Base-by-base conservation (phyloP, 768 basidiomycete species). In the Suillus paluster region DNA sequence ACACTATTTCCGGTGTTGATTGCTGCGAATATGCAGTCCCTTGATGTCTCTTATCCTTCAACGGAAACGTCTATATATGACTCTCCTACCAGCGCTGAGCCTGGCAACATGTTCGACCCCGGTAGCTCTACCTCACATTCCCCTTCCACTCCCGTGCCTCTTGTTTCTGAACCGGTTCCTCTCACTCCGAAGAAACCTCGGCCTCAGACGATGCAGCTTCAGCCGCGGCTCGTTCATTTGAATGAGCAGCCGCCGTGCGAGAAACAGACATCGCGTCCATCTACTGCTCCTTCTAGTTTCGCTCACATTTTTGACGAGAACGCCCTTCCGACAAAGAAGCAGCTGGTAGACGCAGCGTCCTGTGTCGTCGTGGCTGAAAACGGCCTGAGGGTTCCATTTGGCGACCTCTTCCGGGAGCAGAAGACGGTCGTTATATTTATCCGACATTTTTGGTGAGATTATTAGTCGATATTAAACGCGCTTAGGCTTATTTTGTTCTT, bases 381-480 rank as follows among this genome's bases (percentile, higher is more conserved):
- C 15, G 94, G 94, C 4, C 67, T 85, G 10, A 81, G 84, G 10
- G 78, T 91, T 58, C 79, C 75, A 39, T 94, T 96, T 63, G 89
- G 90, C 0, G 83, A 87, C 25, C 73, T 97, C 44, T 88, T 89
- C 68, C 79, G 69, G 50, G 71, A 79, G 12, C 78, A 80, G 64
- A 83, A 79, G 71, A 90, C 89, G 1, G 82, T 95, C 64, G 86
- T 94, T 57, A 76, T 95, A 45, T 97, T 97, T 78, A 89, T 97
- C 64, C 81, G 95, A 46, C 92, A 94, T 74, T 95, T 95, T 76
- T 92, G 88, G 91, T 84, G 55, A 61, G 73, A 66, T 25, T 11
- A 48, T 53, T 46, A 42, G 23, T 53, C 27, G 57, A 58, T 50
- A 60, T 53, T 33, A n/a, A 21, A 3, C 36, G 61, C 62, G 62